Evolutionary conservation across 768 basidiomycete species (phyloP).

Genomic region (Cystobasidium ongulense): DNA sequence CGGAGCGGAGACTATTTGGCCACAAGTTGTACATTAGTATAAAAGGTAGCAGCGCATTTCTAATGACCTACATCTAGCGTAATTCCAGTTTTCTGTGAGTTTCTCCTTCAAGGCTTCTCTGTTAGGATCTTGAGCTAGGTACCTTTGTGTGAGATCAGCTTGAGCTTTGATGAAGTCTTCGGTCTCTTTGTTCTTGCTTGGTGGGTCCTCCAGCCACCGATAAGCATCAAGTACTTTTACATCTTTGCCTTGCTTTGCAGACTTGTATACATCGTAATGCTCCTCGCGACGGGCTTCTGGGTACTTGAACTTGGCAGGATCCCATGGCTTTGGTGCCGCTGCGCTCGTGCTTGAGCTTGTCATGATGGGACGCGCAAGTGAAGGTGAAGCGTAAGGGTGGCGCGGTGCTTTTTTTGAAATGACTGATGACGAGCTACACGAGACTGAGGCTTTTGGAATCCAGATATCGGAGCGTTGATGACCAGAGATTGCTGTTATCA

Average conservation of each 20-base stretch:
- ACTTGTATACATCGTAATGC: conserved; percentile 60
- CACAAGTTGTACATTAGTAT: neutral
- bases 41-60: neutral
- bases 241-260: conserved; percentile 53
- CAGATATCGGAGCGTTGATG: too few relatives aligned
- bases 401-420: too few relatives aligned
- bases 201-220: conserved; percentile 58
- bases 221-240: conserved; percentile 65
- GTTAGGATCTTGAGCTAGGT: conserved; percentile 60
- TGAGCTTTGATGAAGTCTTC: conserved; percentile 47
- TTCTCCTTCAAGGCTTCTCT: conserved; percentile 55
- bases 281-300: conserved; percentile 55
- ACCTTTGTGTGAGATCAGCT: conserved; percentile 42
- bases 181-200: conserved; percentile 54
- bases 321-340: neutral
- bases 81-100: conserved; percentile 55
- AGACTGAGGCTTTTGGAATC: too few relatives aligned
- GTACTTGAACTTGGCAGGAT: conserved; percentile 46
- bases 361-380: neutral
- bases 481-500: too few relatives aligned
- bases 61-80: conserved; percentile 47
- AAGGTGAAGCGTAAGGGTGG: neutral
- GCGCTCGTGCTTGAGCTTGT: neutral
- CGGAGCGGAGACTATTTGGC: conserved; percentile 52
- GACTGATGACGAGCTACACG: too few relatives aligned